These are phyloP conservation scores for Penicillium sp. DNA, from an alignment of 2,329 filamentous ascomycete genomes.

Conservation along the genomic window DNA sequence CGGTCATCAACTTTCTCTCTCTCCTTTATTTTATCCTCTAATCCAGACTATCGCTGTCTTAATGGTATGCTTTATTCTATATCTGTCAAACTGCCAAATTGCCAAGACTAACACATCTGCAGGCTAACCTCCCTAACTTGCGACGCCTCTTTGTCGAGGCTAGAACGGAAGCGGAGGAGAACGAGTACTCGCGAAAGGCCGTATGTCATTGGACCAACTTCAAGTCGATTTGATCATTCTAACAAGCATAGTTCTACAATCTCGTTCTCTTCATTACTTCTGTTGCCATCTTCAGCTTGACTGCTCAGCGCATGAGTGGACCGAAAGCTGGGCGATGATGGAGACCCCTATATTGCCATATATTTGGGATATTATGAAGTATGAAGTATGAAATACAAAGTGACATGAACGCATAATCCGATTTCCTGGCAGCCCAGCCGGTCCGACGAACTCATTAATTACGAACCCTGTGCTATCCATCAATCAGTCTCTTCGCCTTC, in stretches of 20 bases:
- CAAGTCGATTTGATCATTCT: neutral
- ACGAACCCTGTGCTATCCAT: slow-evolving; percentile 15
- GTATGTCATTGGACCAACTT: slow-evolving; percentile 53
- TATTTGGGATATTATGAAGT: slow-evolving; percentile 5
- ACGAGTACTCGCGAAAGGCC: slow-evolving; percentile 87
- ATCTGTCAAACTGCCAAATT: neutral
- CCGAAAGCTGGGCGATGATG: slow-evolving; percentile 38
- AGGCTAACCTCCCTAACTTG: slow-evolving; percentile 75
- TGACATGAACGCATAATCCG: slow-evolving; percentile 2
- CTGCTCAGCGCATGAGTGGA: slow-evolving; percentile 76
- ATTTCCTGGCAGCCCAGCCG: neutral
- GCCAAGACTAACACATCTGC: slow-evolving; percentile 11
- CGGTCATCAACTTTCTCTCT: neutral
- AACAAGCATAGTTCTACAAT: slow-evolving; percentile 74
- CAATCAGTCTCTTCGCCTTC: slow-evolving; percentile 63
- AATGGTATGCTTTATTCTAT: slow-evolving; percentile 18
- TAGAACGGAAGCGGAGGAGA: slow-evolving; percentile 87
- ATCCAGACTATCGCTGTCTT: slow-evolving; percentile 1
- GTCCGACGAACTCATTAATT: neutral
- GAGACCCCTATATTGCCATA: neutral
- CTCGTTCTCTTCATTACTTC: slow-evolving; percentile 95
- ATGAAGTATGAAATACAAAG: slow-evolving; percentile 4
- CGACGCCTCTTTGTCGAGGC: slow-evolving; percentile 93
- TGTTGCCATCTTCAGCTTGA: slow-evolving; percentile 87
- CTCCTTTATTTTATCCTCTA: neutral